Conservation (phyloP, 208 protist species). For the Herpetomonas muscarum region DNA sequence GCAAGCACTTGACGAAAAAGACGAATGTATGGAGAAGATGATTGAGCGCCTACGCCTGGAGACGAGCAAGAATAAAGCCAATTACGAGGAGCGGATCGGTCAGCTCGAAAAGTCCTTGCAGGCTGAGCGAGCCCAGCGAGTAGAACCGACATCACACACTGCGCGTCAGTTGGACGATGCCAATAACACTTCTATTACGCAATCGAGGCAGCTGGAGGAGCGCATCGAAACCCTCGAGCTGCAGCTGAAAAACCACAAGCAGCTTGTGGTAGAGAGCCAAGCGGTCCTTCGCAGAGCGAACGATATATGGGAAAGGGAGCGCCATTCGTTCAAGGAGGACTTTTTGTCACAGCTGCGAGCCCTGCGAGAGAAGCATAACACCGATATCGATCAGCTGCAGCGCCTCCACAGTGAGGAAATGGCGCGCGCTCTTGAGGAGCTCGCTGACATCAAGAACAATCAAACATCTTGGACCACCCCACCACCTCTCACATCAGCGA, state of each 20-base stretch:
- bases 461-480: neutral
- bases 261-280: slow-evolving; percentile 21
- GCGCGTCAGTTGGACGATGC: neutral
- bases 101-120: slow-evolving; percentile 20
- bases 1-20: slow-evolving; percentile 56
- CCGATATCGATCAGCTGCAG: slow-evolving; percentile 10
- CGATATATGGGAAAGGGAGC: slow-evolving; percentile 31
- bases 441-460: neutral
- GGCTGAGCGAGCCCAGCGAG: neutral
- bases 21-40: slow-evolving; percentile 47
- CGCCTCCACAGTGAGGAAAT: slow-evolving; percentile 7
- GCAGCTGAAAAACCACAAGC: slow-evolving; percentile 26
- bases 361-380: slow-evolving; percentile 1
- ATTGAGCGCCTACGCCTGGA: slow-evolving; percentile 52
- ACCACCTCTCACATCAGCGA: neutral
- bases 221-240: slow-evolving; percentile 4
- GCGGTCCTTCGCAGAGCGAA: slow-evolving; percentile 20
- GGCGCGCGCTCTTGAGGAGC: slow-evolving; percentile 3
- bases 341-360: slow-evolving; percentile 15
- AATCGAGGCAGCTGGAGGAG: slow-evolving; percentile 22
- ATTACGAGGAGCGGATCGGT: slow-evolving; percentile 58
- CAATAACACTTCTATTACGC: slow-evolving; percentile 2
- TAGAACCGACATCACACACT: neutral
- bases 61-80: slow-evolving; percentile 40
- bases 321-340: slow-evolving; percentile 24